phyloP scores from a whole-genome alignment of 2,329 filamentous ascomycete genomes.

The Trichoderma sp. region DNA sequence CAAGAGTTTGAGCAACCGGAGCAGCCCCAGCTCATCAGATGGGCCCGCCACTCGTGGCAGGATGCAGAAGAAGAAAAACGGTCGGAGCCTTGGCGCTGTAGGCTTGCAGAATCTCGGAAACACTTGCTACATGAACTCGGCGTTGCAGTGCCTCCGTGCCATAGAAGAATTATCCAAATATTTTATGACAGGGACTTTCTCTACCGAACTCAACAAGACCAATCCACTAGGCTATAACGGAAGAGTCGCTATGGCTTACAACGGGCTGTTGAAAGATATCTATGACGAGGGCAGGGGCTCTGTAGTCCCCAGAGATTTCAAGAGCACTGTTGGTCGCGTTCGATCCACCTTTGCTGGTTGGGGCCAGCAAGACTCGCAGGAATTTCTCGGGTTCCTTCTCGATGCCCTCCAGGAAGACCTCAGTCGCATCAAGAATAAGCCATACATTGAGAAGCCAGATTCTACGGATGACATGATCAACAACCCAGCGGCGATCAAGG shows the following conservation, averaged over 20 bases:
- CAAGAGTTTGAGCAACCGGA: constrained; percentile 53
- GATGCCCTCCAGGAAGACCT: constrained; percentile 95
- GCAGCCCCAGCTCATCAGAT: constrained; percentile 60
- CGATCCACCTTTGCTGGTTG: constrained; percentile 89
- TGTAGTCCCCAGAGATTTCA: constrained; percentile 79
- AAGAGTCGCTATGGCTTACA: constrained; percentile 83
- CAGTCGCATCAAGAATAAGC: constrained; percentile 91
- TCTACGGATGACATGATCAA: constrained; percentile 95
- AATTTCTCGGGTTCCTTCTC: constrained; percentile 92
- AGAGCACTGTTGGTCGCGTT: constrained; percentile 75
- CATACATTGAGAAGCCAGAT: constrained; percentile 96
- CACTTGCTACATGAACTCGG: constrained; percentile 99
- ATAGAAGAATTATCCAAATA: constrained; percentile 93
- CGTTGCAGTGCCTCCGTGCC: constrained; percentile 88
- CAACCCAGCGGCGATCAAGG: constrained; percentile 74
- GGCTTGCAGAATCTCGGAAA: constrained; percentile 92
- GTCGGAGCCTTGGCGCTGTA: constrained; percentile 72
- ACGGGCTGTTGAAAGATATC: constrained; percentile 71
- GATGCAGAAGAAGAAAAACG: constrained; percentile 66
- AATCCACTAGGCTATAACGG: constrained; percentile 88
- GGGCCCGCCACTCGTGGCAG: constrained; percentile 71
- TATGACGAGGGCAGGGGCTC: constrained; percentile 71
- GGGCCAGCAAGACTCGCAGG: constrained; percentile 95
- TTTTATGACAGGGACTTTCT: constrained; percentile 75
- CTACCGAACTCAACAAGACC: constrained; percentile 76